These are phyloP conservation scores for Annulohypoxylon stygium DNA, from an alignment of 495 filamentous ascomycete species.

Conservation along the genomic window DNA sequence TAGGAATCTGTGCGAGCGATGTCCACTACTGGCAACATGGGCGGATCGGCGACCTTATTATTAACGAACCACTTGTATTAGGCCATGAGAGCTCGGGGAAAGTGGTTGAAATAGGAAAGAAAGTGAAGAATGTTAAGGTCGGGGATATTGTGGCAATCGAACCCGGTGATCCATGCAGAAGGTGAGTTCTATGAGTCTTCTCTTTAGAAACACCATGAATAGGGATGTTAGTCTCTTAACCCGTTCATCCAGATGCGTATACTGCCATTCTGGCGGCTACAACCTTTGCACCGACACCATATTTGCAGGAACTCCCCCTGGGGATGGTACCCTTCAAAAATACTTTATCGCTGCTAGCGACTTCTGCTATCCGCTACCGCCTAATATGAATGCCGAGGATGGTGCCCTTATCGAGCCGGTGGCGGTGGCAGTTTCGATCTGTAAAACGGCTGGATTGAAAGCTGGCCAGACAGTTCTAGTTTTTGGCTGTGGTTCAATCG, in stretches of 20 bases:
- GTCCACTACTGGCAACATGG: conserved; percentile 56
- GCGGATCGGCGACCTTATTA: conserved; percentile 53
- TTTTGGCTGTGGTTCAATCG: conserved; percentile 68
- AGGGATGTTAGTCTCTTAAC: not conserved
- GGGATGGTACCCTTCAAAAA: conserved; percentile 64
- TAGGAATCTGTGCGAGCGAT: conserved; percentile 50
- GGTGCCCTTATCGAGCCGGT: conserved; percentile 68
- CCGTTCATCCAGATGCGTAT: conserved; percentile 53
- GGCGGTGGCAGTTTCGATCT: conserved; percentile 68
- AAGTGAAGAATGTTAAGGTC: conserved; percentile 72
- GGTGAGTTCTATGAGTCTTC: conserved; percentile 20
- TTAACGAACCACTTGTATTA: conserved; percentile 63
- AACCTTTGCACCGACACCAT: conserved; percentile 67
- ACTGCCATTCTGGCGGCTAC: conserved; percentile 66
- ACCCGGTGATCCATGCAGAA: conserved; percentile 65
- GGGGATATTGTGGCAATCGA: conserved; percentile 74
- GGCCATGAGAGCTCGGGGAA: conserved; percentile 83
- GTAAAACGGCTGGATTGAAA: conserved; percentile 59
- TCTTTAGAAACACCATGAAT: not conserved
- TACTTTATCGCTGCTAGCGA: conserved; percentile 68
- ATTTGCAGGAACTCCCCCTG: conserved; percentile 42
- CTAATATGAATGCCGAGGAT: conserved; percentile 61
- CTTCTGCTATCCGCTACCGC: conserved; percentile 67
- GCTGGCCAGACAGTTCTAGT: conserved; percentile 66
- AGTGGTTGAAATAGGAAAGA: conserved; percentile 74